Evolutionary conservation across 768 basidiomycete species (phyloP).

Genomic region (Tulasnella sp.): DNA sequence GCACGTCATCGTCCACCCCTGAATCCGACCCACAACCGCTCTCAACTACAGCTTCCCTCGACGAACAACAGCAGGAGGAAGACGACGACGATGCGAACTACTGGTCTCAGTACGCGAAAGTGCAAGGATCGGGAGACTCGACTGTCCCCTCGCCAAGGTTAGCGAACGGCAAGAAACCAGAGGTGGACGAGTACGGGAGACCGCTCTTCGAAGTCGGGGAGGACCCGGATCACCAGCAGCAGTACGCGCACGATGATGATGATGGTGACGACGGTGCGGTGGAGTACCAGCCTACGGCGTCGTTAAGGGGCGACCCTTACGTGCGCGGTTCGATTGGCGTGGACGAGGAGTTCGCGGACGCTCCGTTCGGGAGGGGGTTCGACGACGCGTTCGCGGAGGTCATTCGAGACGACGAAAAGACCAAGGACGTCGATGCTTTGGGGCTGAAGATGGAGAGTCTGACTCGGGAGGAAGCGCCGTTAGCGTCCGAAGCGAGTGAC

Average conservation of each 20-base stretch:
- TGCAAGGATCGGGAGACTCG: constrained; percentile 17
- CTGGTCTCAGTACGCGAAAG: constrained; percentile 11
- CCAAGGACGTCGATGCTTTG: not conserved
- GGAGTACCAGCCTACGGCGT: not conserved
- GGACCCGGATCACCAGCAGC: not conserved
- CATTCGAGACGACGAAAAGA: not conserved
- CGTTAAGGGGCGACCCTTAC: not conserved
- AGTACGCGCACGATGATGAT: not conserved
- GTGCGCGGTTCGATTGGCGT: not conserved
- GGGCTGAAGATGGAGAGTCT: not conserved
- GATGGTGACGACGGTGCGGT: too few species aligned
- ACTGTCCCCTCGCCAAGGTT: constrained; percentile 14
- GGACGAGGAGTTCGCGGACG: not conserved
- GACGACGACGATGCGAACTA: constrained; percentile 11
- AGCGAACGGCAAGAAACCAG: not conserved
- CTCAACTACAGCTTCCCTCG: not conserved
- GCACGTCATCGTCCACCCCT: not conserved
- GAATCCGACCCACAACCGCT: not conserved
- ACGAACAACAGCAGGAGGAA: not conserved
- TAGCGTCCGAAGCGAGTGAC: not conserved
- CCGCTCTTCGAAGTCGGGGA: not conserved
- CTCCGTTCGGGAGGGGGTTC: constrained; percentile 1
- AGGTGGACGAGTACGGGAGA: not conserved
- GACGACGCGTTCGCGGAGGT: constrained; percentile 1
- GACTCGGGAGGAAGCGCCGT: not conserved